Conservation (phyloP, 2,329 filamentous ascomycete species). For the Ceratocystiopsis sp. region DNA sequence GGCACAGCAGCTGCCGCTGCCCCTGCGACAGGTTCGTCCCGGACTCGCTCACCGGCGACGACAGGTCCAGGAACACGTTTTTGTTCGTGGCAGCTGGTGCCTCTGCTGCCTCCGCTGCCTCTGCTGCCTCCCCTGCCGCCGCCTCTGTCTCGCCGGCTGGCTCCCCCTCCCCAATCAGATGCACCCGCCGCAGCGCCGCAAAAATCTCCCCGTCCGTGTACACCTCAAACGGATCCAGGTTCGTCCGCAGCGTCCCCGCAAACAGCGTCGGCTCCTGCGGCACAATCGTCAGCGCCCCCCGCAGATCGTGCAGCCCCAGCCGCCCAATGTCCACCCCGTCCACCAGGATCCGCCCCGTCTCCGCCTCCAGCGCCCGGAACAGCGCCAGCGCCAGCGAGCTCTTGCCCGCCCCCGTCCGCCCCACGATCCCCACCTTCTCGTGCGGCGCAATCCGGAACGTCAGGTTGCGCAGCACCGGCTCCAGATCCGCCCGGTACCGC, state of each 20-base stretch:
- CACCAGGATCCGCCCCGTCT: constrained; percentile 74
- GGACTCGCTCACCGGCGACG: constrained; percentile 71
- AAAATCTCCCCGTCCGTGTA: constrained; percentile 90
- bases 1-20: constrained; percentile 83
- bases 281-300: constrained; percentile 90
- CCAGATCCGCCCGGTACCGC: constrained; percentile 72
- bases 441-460: constrained; percentile 71
- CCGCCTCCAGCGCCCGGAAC: constrained; percentile 85
- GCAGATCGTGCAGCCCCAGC: constrained; percentile 85
- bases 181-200: constrained; percentile 68
- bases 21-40: constrained; percentile 91
- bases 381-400: constrained; percentile 85
- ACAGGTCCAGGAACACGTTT: constrained; percentile 82
- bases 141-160: constrained; percentile 9
- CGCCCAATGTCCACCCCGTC: constrained; percentile 78
- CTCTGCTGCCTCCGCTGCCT: constrained; percentile 14
- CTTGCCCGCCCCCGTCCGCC: constrained; percentile 89
- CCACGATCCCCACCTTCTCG: constrained; percentile 93
- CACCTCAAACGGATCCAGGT: constrained; percentile 78
- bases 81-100: constrained; percentile 50
- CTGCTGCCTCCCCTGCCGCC: constrained; percentile 9
- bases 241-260: constrained; percentile 77
- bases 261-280: constrained; percentile 94
- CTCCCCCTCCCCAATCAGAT: constrained; percentile 56
- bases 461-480: constrained; percentile 67